Conservation (phyloP, 306 rosid species). For the Vigna radiata region DNA sequence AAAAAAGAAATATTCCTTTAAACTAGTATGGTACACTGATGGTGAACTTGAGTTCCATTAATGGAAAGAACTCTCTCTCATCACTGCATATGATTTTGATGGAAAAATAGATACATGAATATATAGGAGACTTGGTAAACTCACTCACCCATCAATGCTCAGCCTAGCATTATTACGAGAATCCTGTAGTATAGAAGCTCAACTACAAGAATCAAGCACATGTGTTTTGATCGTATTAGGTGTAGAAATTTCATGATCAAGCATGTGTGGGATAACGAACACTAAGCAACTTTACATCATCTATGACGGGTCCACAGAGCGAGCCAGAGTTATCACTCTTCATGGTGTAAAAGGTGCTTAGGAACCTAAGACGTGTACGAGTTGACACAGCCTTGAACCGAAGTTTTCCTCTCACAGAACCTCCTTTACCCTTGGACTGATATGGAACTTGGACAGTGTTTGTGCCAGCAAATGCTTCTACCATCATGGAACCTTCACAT, state of each 20-base stretch:
- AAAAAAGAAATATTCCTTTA: too few species aligned
- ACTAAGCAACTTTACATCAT: slow-evolving; percentile 72
- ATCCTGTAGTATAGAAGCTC: slow-evolving; percentile 28
- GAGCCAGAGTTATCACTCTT: slow-evolving; percentile 70
- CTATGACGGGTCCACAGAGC: slow-evolving; percentile 81
- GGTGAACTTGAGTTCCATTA: too few species aligned
- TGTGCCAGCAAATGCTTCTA: slow-evolving; percentile 73
- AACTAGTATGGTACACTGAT: too few species aligned
- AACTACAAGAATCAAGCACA: slow-evolving; percentile 24
- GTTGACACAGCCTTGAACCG: slow-evolving; percentile 57
- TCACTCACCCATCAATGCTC: slow-evolving; percentile 12
- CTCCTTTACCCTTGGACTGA: slow-evolving; percentile 73
- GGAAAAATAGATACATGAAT: slow-evolving; percentile 17
- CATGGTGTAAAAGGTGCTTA: slow-evolving; percentile 71
- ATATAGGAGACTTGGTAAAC: neutral
- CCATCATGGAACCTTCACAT: slow-evolving; percentile 67
- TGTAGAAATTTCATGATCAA: slow-evolving; percentile 22
- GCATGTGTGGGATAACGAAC: slow-evolving; percentile 51
- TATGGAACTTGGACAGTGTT: slow-evolving; percentile 57
- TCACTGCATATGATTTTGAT: slow-evolving; percentile 8
- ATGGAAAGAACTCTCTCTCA: neutral
- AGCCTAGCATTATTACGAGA: slow-evolving; percentile 28
- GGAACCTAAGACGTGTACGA: slow-evolving; percentile 68
- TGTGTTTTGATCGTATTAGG: neutral
- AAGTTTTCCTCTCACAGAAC: slow-evolving; percentile 55